Base-by-base conservation (phyloP, 1,139 yeast species). In the Blastobotrys malaysiensis region DNA sequence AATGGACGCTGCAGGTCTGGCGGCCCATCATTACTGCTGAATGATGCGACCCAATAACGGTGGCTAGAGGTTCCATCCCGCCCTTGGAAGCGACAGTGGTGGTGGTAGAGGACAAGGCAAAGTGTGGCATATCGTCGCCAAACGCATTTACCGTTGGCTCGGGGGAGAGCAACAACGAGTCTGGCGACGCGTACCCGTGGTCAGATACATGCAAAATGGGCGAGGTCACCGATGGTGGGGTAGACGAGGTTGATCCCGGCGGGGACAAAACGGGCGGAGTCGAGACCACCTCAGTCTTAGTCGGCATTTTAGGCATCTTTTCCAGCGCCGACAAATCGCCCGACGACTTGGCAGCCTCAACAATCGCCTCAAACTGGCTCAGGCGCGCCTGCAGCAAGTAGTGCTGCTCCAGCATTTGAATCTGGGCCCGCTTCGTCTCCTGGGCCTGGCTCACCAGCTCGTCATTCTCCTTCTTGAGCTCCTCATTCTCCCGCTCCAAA, bases 401-500 rank as follows among this genome's bases (percentile, higher is more conserved):
- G 27, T 61, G 64, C 53, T 64, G 66, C 52, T 62, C 64, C 51
- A 62, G 52, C 57, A 64, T 52, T 43, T 58, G 62, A 43, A 61
- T 59, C 52, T 64, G 65, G 45, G 60, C 50, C 48, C 61, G 59
- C 58, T 66, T 67, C 50, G 62, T 55, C 46, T 59, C 58, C 20
- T 57, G 56, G 52, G 62, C 58, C 56, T 63, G 60, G 22, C 46
- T 50, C 49, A 57, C 61, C 18, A 72, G 65, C 27, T 56, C 57
- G 13, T 56, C 62, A 55, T 69, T 71, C 52, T 68, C 69, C 2
- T 63, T 48, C 39, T 62, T 58, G 51, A 72, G 61, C 11, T 53
- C 56, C 16, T 62, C 63, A 55, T 74, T 71, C 59, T 60, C 62
- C 52, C 77, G 71, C 73, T 93, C 98, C 63, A 93, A 78, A 61